Evolutionary conservation across 148 eudicot genomes (phyloP).

Genomic region (Mesembryanthemum crystallinum): DNA sequence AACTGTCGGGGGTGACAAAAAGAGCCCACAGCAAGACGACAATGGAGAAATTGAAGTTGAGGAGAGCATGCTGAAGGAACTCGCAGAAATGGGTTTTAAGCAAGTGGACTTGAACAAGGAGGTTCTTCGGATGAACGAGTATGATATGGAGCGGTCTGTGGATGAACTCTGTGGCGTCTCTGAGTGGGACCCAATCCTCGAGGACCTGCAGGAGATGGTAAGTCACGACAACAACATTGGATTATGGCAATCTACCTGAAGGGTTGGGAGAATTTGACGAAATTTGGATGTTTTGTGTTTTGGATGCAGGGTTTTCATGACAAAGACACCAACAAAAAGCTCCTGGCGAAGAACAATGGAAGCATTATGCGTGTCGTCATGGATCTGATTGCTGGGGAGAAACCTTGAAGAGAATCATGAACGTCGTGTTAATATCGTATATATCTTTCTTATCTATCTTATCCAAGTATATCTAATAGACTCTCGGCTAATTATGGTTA

Average conservation of each 20-base stretch:
- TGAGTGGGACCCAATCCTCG: conserved; percentile 74
- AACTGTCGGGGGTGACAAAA: conserved; percentile 5
- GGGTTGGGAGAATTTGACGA: not conserved
- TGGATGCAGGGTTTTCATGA: conserved; percentile 65
- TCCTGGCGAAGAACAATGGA: conserved; percentile 79
- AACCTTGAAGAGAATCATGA: conserved; percentile 6
- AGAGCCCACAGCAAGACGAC: conserved; percentile 17
- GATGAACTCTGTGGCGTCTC: conserved; percentile 64
- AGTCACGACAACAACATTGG: not conserved
- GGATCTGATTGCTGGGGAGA: conserved; percentile 78
- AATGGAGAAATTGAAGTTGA: conserved; percentile 34
- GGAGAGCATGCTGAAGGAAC: conserved; percentile 48
- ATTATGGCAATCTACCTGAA: not conserved
- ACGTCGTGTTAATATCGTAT: not conserved
- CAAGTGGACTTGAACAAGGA: conserved; percentile 56
- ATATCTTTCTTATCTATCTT: conserved; percentile 10
- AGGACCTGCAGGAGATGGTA: conserved; percentile 87
- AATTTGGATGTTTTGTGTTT: not conserved
- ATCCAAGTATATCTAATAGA: not conserved
- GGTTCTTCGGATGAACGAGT: conserved; percentile 54
- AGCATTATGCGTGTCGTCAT: conserved; percentile 76
- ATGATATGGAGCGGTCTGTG: conserved; percentile 52
- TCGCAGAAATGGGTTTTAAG: conserved; percentile 64
- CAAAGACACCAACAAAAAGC: conserved; percentile 55
- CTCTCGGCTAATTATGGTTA: too few species aligned